Evolutionary conservation across 495 filamentous ascomycete genomes (phyloP), one percentile per base, ranked within the genome.

Genomic region (Penicillium psychrofluorescens): DNA sequence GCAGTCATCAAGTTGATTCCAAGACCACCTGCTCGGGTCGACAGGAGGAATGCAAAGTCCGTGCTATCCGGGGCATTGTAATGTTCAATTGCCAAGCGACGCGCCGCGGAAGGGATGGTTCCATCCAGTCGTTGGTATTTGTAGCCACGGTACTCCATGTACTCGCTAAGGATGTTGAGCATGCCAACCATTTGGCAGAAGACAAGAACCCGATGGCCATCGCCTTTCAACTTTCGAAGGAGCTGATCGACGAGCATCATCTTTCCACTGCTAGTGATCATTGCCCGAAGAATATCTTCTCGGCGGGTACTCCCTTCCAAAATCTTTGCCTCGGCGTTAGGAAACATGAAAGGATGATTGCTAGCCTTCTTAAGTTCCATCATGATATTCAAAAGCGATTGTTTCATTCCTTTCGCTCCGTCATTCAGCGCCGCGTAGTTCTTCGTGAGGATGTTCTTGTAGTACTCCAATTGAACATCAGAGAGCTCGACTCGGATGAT

Each of bases 101-200:
- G 83, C 44, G 88, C 76, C 1, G 77, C 79, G 11, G 94, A 83
- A 32, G 89, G 79, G 48, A 97, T 95, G 2, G 92, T 99, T 48
- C 92, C 92, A 57, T 99, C 92, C 5, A 99, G 79, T 8, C 92
- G 77, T 61, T 99, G 92, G 57, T 89, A 95, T 38, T 88, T 79
- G 62, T 96, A 90, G 11, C 88, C 87, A 30, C 92, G 88, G 30
- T 87, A 77, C 40, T 87, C 80, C 48, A 97, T 76, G 62, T 99
- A 99, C 50, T 97, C 90, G 35, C 86, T 85, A 0, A 99, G 73
- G 43, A 99, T 89, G 53, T 99, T 90, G 5, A 99, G 80, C 81
- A 99, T 96, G 62, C 89, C 92, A 30, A 99, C 92, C 94, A 99
- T 97, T 62, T 97, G 94, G 51, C 92, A 95, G 69, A 99, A 99